These are phyloP conservation scores for Umbellularia californica DNA, from an alignment of 164 flowering plant genomes.

Conservation along the genomic window DNA sequence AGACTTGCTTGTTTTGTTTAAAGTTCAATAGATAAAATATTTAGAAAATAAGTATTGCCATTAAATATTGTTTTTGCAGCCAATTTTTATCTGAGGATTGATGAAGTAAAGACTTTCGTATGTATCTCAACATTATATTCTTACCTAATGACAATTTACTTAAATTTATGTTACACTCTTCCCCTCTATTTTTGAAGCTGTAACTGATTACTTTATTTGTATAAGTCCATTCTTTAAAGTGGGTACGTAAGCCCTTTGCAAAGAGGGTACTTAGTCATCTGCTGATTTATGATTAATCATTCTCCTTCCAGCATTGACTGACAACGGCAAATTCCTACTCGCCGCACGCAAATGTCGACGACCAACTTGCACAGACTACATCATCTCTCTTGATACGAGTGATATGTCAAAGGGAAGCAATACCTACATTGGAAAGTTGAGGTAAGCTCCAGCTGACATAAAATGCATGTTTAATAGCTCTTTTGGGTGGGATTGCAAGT, in stretches of 20 bases:
- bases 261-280: background rate
- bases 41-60: too few species aligned
- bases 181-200: too few species aligned
- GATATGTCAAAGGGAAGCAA: slow-evolving; percentile 57
- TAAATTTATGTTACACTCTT: too few species aligned
- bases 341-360: slow-evolving; percentile 63
- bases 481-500: background rate
- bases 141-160: too few species aligned
- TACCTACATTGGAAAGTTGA: slow-evolving; percentile 63
- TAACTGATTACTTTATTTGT: too few species aligned
- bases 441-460: slow-evolving; percentile 30
- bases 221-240: background rate
- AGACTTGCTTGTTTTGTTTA: too few species aligned
- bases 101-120: background rate
- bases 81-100: background rate
- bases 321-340: slow-evolving; percentile 67
- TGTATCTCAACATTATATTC: too few species aligned
- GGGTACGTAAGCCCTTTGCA: background rate
- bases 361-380: slow-evolving; percentile 58
- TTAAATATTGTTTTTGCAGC: too few species aligned
- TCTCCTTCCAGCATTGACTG: slow-evolving; percentile 46
- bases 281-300: background rate
- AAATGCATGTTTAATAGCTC: background rate
- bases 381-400: slow-evolving; percentile 54
- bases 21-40: too few species aligned